Conservation (phyloP, 352 stramenopile species). For the Phytopythium boreale region DNA sequence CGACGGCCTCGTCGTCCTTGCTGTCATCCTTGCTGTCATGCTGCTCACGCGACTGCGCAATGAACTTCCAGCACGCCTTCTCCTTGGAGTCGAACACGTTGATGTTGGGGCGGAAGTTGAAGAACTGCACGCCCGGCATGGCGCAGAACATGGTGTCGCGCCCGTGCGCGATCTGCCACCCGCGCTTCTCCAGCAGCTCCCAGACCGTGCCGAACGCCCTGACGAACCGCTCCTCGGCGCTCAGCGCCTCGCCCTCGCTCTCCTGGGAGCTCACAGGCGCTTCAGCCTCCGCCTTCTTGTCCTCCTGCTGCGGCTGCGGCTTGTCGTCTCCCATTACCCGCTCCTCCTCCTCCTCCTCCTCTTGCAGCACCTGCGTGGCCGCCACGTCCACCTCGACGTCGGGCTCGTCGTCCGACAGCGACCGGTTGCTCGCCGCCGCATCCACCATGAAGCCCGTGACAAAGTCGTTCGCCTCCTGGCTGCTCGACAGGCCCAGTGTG, state of each 20-base stretch:
- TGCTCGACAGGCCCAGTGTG: background rate
- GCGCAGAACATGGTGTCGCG: constrained; percentile 63
- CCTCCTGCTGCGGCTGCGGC: background rate
- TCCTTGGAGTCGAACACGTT: constrained; percentile 79
- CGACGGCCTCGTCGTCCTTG: constrained; percentile 16
- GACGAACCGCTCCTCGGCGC: constrained; percentile 37
- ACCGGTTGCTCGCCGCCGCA: background rate
- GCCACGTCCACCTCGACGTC: constrained; percentile 10
- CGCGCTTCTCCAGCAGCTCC: constrained; percentile 38
- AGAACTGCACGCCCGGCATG: constrained; percentile 77
- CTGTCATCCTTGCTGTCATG: constrained; percentile 19
- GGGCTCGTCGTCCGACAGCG: background rate
- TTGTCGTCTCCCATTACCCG: constrained; percentile 2
- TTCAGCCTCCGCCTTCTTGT: constrained; percentile 3
- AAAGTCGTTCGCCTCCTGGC: background rate
- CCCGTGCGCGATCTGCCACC: constrained; percentile 64
- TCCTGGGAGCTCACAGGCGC: background rate
- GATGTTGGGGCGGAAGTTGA: constrained; percentile 81
- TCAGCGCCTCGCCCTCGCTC: constrained; percentile 23
- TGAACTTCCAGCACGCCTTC: constrained; percentile 81
- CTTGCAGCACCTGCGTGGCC: constrained; percentile 36
- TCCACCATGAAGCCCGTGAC: constrained; percentile 4
- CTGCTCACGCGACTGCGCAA: constrained; percentile 27
- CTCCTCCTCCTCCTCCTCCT: constrained; percentile 15
- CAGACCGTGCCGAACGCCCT: constrained; percentile 43